Evolutionary conservation across 2,329 filamentous ascomycete species (phyloP).

Genomic region (Emericellopsis atlantica): DNA sequence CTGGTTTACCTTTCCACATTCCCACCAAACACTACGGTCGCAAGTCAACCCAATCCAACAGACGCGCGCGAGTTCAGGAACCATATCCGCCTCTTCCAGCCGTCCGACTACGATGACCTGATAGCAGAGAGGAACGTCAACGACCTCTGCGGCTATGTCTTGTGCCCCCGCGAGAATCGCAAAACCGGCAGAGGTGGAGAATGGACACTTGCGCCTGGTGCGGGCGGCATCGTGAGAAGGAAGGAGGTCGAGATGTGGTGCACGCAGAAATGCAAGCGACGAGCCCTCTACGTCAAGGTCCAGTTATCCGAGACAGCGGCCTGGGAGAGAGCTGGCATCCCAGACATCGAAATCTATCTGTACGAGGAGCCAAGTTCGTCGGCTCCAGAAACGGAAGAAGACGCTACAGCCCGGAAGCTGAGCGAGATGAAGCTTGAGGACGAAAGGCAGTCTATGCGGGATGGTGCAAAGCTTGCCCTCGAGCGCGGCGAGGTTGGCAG

Average conservation of each 20-base stretch:
- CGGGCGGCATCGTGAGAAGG: slow-evolving; percentile 50
- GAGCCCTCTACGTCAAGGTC: slow-evolving; percentile 75
- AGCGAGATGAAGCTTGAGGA: slow-evolving; percentile 30
- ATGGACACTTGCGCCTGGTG: slow-evolving; percentile 48
- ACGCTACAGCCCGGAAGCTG: slow-evolving; percentile 21
- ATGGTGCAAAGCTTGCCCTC: slow-evolving; percentile 31
- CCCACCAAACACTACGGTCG: slow-evolving; percentile 16
- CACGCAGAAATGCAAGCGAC: slow-evolving; percentile 61
- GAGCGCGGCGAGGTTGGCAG: slow-evolving; percentile 28
- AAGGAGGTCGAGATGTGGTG: slow-evolving; percentile 81
- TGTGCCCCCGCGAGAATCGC: slow-evolving; percentile 58
- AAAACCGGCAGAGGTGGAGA: slow-evolving; percentile 43
- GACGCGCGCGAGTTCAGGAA: slow-evolving; percentile 56
- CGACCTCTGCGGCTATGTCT: slow-evolving; percentile 67
- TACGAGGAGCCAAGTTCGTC: slow-evolving; percentile 46
- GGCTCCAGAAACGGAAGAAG: slow-evolving; percentile 28
- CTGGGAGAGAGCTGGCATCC: slow-evolving; percentile 61
- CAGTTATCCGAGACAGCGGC: slow-evolving; percentile 78
- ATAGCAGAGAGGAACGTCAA: slow-evolving; percentile 82
- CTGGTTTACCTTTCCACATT: slow-evolving; percentile 60
- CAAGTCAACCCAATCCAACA: slow-evolving; percentile 27
- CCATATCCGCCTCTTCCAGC: slow-evolving; percentile 63
- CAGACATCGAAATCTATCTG: slow-evolving; percentile 45
- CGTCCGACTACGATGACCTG: slow-evolving; percentile 78
- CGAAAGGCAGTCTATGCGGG: slow-evolving; percentile 23